Evolutionary conservation across 805 yeast genomes (phyloP).

Genomic region (Saccharomycopsis synnaedendra): DNA sequence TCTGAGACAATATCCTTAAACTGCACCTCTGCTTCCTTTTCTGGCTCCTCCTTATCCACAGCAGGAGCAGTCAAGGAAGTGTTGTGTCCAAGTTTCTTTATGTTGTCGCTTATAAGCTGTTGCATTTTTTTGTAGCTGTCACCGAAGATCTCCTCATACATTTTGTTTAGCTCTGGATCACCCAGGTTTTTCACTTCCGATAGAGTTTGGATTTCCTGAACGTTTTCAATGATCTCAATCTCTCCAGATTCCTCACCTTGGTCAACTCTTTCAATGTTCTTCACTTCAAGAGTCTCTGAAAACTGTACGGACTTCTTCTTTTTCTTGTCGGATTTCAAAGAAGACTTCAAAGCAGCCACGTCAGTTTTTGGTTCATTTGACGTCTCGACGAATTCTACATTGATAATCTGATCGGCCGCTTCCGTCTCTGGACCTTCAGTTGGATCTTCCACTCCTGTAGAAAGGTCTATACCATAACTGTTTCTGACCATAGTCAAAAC

Average conservation of each 20-base stretch:
- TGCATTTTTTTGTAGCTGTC: conserved; percentile 11
- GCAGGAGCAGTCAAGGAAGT: neutral
- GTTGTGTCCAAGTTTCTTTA: conserved; percentile 1
- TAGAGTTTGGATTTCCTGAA: neutral
- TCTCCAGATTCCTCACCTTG: neutral
- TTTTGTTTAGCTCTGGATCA: conserved; percentile 8
- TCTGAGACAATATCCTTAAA: conserved; percentile 12
- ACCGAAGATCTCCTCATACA: conserved; percentile 15
- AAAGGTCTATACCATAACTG: neutral
- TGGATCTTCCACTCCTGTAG: conserved; percentile 7
- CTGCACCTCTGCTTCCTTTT: conserved; percentile 3
- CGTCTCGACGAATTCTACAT: conserved; percentile 1
- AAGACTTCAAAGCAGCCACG: neutral
- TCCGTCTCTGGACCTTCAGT: neutral
- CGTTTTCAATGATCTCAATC: neutral
- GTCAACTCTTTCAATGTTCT: conserved; percentile 2
- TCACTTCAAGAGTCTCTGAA: conserved; percentile 9
- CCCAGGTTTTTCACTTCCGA: neutral
- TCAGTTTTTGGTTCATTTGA: neutral
- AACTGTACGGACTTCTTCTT: conserved; percentile 11
- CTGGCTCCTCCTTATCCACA: neutral
- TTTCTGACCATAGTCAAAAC: neutral
- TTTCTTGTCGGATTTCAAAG: neutral
- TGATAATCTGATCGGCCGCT: conserved; percentile 13
- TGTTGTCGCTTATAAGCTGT: conserved; percentile 4